A percentile compares a stretch with the other conserved stretches of the same genome.
phyloP scores from a whole-genome alignment of 2,329 filamentous ascomycete genomes.

The Cercospora sp. region DNA sequence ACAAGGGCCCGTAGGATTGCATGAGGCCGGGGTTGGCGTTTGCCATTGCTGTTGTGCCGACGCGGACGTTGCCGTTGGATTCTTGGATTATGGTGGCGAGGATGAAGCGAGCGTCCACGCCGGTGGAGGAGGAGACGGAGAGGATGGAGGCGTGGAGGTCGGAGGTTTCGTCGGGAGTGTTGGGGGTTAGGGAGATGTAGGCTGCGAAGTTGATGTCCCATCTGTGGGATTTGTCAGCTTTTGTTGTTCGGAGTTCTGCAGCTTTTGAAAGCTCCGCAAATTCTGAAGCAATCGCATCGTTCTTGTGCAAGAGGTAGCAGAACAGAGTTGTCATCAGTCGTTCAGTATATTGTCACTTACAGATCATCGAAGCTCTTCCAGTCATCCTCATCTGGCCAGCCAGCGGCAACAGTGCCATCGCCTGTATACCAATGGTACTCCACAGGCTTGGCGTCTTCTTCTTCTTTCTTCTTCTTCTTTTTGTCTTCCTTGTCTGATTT shows the following conservation, averaged over 20 bases:
- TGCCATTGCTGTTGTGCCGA: slow-evolving; percentile 43
- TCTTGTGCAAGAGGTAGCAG: too few relatives aligned
- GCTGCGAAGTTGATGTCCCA: slow-evolving; percentile 2
- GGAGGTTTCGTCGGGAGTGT: slow-evolving; percentile 41
- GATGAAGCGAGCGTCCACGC: slow-evolving; percentile 44
- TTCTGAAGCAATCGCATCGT: too few relatives aligned
- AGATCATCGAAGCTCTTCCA: slow-evolving; percentile 10
- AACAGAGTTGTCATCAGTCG: too few relatives aligned
- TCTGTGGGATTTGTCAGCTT: neutral
- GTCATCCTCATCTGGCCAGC: slow-evolving; percentile 10
- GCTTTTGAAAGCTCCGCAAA: too few relatives aligned
- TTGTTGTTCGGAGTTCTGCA: too few relatives aligned
- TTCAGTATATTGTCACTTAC: neutral
- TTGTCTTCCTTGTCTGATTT: neutral
- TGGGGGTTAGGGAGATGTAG: slow-evolving; percentile 31
- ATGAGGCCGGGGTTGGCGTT: slow-evolving; percentile 49
- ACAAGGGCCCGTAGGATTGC: slow-evolving; percentile 45
- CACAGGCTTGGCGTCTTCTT: neutral
- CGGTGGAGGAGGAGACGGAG: slow-evolving; percentile 34
- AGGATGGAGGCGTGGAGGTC: slow-evolving; percentile 43
- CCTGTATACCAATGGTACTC: slow-evolving; percentile 7
- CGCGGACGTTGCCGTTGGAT: slow-evolving; percentile 47
- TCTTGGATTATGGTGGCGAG: slow-evolving; percentile 48
- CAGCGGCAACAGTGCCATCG: slow-evolving; percentile 10
- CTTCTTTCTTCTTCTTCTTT: neutral